Evolutionary conservation across 2,329 filamentous ascomycete genomes (phyloP).

Genomic region (Pseudogymnoascus sp.): DNA sequence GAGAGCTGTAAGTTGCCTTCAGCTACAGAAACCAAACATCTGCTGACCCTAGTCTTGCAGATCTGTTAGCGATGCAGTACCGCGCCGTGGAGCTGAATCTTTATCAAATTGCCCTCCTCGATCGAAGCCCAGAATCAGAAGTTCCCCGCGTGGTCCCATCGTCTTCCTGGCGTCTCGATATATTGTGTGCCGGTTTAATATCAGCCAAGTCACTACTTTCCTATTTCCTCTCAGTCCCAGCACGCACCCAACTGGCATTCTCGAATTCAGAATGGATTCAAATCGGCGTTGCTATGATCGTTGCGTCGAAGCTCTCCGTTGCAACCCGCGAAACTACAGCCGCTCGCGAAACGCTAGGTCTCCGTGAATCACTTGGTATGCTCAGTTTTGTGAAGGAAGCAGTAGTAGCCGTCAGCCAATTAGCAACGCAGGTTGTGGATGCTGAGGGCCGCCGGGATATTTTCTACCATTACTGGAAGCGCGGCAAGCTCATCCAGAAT

Average conservation of each 20-base stretch:
- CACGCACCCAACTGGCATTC: constrained; percentile 29
- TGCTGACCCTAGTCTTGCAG: constrained; percentile 18
- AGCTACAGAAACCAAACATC: not conserved
- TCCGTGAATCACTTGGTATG: not conserved
- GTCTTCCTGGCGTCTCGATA: constrained; percentile 11
- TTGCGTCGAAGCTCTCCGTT: constrained; percentile 7
- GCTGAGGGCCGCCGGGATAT: not conserved
- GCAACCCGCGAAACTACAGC: not conserved
- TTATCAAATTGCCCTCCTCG: constrained; percentile 30
- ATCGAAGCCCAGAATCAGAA: not conserved
- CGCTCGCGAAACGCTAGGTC: not conserved
- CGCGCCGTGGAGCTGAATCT: constrained; percentile 33
- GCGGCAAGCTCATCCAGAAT: not conserved
- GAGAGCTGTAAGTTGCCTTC: constrained; percentile 25
- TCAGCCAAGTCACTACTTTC: constrained; percentile 23
- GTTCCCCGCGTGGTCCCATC: constrained; percentile 23
- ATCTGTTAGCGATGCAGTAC: constrained; percentile 33
- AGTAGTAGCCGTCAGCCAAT: not conserved
- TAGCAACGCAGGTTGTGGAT: not conserved
- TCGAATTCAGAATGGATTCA: constrained; percentile 36
- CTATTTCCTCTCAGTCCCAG: constrained; percentile 30
- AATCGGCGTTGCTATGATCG: constrained; percentile 27
- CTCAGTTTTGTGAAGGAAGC: not conserved
- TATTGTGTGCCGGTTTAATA: constrained; percentile 19
- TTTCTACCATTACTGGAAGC: not conserved